Base-by-base conservation (phyloP, 345 rosid genomes). In the Eucalyptus cladocalyx region DNA sequence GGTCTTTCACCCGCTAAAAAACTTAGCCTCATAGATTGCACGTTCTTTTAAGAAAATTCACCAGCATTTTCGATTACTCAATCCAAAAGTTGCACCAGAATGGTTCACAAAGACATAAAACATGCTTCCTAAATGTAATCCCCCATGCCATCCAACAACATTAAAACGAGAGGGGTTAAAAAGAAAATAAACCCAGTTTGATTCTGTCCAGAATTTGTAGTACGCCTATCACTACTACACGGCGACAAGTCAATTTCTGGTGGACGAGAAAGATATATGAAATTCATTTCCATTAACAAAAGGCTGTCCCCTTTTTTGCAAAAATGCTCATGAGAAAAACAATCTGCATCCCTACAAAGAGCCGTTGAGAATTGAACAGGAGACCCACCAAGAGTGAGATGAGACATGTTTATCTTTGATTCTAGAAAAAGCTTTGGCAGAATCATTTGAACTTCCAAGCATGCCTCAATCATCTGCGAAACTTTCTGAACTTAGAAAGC, bases 261-360 rank as follows among this genome's bases (percentile, higher is more conserved):
- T 40, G 85, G 85, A 21, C 30, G 3, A 76, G 83, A 37, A 76
- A 76, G 47, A 40, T 23, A 37, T 76, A 76, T 11, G 47, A 21
- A 76, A 76, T 76, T 40, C 85, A 76, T 37, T 76, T 40, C 85
- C 85, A 76, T 76, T 11, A 40, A 76, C 47, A 40, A 76, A 76
- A 40, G 85, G 85, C 23, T 40, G 47, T 76, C 30, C 85, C 83
- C 85, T 76, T 76, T 76, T 19, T 76, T 16, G 30, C 47, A 40
- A 76, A 76, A 76, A 76, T 21, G 30, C 47, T 76, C 47, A 11
- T 21, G 47, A 76, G 47, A 21, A 72, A 34, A 76, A 90, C 91
- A 96, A 96, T 94, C 88, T 37, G 97, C 99, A 89, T 95, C 95
- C 93, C 96, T 96, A 45, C 97, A 76, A 76, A 40, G 85, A 76